Evolutionary conservation across 495 filamentous ascomycete species (phyloP), one percentile per base, ranked within the genome.

Genomic region (Daldinia loculata): DNA sequence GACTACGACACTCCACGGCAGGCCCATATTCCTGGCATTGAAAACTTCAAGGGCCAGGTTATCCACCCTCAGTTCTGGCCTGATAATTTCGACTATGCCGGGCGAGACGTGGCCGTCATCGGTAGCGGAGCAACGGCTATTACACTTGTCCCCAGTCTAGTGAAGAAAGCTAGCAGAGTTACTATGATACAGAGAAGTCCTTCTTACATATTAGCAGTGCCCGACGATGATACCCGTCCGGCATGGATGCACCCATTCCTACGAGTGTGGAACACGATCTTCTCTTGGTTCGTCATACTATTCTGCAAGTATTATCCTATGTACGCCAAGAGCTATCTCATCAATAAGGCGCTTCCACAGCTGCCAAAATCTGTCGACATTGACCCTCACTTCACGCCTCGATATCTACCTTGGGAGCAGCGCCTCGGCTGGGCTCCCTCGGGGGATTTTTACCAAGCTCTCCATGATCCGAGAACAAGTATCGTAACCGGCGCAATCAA

Each of bases 331-430:
- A 80, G 75, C 59, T 29, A 88, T n/a, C 59, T 94, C 6, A 75
- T 74, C 14, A 61, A 70, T 6, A 69, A 62, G 24, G 82, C 85
- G 14, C 74, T 78, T 32, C 59, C 72, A 17, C 81, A 86, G 36
- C 84, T 95, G 2, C 89, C 90, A 4, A 60, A 72, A 3, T 80
- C 80, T 48, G 80, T 91, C 43, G 81, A 86, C 12, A 66, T 84
- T 38, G 87, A 91, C 39, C 88, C 88, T 2, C 88, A 93, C 74
- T 95, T 94, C 82, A 85, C 84, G 27, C 92, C 92, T 0, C 67
- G 71, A 14, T 95, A 95, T 72, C 84, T 86, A 53, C 89, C 90
- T 6, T 93, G 90, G 84, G 85, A 93, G 24, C 91, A 95, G 75
- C 87, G 92, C 0, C 77, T 94, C 0, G 93, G 92, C 69, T 77